phyloP scores from a whole-genome alignment of 306 rosid genomes.

The Alnus rubra region DNA sequence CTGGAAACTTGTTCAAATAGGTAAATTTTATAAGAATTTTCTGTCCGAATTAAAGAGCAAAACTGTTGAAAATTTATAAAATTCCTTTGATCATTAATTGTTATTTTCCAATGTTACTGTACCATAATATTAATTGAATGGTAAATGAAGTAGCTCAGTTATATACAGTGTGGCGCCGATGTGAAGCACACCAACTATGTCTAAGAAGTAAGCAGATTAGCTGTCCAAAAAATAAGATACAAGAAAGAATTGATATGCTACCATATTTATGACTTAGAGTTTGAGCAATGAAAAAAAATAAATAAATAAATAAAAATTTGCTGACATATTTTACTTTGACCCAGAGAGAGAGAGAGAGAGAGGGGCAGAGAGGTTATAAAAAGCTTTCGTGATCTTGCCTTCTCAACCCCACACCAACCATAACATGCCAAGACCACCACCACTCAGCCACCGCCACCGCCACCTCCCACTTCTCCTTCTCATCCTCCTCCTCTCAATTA shows the following conservation, averaged over 20 bases:
- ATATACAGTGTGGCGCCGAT: neutral
- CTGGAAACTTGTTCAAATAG: too few relatives aligned
- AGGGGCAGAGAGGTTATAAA: neutral
- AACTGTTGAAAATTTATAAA: too few relatives aligned
- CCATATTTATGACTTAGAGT: neutral
- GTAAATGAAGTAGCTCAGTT: neutral
- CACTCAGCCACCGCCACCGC: neutral
- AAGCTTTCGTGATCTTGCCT: neutral
- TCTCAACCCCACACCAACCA: neutral
- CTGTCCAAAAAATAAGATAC: neutral
- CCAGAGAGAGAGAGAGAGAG: too few relatives aligned
- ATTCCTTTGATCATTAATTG: too few relatives aligned
- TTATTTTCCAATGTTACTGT: too few relatives aligned
- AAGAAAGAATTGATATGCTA: neutral
- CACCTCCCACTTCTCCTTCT: neutral
- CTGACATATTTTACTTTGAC: neutral
- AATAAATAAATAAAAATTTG: neutral
- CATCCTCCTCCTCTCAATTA: constrained; percentile 2
- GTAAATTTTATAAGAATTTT: too few relatives aligned
- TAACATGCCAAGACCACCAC: constrained; percentile 14
- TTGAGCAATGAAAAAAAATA: neutral
- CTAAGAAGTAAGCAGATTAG: neutral
- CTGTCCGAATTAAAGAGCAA: too few relatives aligned
- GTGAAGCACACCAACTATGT: neutral
- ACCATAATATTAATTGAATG: neutral